Base-by-base conservation (phyloP, 1,284 basidiomycete genomes). In the Leccinum olivaceoglutinosum region DNA sequence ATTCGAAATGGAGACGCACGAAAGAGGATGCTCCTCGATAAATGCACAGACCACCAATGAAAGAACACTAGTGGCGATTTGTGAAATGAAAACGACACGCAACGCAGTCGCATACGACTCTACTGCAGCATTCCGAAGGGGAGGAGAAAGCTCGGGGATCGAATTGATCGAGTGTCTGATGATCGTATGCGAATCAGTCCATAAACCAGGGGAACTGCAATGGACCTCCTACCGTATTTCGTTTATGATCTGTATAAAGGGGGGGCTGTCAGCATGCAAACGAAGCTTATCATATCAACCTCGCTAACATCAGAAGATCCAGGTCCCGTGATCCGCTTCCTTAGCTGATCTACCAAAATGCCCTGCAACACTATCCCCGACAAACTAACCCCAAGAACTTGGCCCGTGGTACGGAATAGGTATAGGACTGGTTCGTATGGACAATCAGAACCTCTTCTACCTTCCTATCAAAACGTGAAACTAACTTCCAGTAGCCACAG, bases 331-430 rank as follows among this genome's bases (percentile, higher is more conserved):
- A 96, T 94, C 61, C 87, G 82, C 66, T 82, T 77, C 61, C 84
- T 83, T 63, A 96, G 78, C 71, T 90, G 85, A 58, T 80, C 76
- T 21, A 88, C 77, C 55, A 96, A 81, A 38, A 94, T 81, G 5
- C 85, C 84, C 76, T 96, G 94, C 25, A 92, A 79, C 53, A 95
- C 75, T 2, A 92, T 89, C 36, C 92, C 91, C 65, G 90, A 89
- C 56, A 95, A 78, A 69, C 90, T 89, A 60, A 96, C 93, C 56
- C 93, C 93, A 53, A 96, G 82, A 21, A 94, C 94, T 78, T 96
- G 94, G 14, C 94, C 94, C 9, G 92, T 94, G 69, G 25, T 25
- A 25, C 93, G 82, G 79, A 94, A 94, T 60, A 94, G 80, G 77
- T 96, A 96, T 34, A 92, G 92, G 69, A 95, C 93, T 94, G 70